A percentile compares a stretch with the other conserved stretches of the same genome.
These are phyloP conservation scores for Caloboletus inedulis DNA, from an alignment of 1,284 basidiomycete genomes.

Conservation along the genomic window DNA sequence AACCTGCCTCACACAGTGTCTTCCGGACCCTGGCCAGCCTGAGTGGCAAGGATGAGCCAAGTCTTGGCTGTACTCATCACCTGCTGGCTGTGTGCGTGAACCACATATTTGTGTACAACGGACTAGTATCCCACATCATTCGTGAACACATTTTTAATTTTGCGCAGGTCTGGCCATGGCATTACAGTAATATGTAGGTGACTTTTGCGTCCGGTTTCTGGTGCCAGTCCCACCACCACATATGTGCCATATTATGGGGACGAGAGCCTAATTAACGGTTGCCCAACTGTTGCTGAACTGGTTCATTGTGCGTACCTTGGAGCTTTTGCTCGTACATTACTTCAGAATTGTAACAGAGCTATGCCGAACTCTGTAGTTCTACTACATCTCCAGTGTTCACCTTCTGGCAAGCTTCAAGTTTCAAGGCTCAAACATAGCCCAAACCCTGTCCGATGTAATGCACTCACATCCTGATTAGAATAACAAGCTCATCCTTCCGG, in stretches of 20 bases:
- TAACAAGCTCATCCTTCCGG: too few relatives aligned
- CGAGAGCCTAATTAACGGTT: not conserved
- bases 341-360: not conserved
- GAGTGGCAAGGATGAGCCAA: not conserved
- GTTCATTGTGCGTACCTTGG: not conserved
- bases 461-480: too few relatives aligned
- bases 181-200: too few relatives aligned
- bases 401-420: too few relatives aligned
- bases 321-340: not conserved
- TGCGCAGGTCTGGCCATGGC: not conserved
- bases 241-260: not conserved
- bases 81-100: slow-evolving; percentile 1
- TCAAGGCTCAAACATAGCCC: too few relatives aligned
- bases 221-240: not conserved
- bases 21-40: too few relatives aligned
- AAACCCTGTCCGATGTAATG: too few relatives aligned
- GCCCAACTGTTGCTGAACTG: too few relatives aligned
- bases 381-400: not conserved
- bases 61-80: not conserved
- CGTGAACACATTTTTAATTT: not conserved
- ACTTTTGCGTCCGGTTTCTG: not conserved
- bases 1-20: not conserved
- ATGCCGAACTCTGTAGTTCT: not conserved
- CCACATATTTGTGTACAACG: not conserved
- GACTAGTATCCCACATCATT: not conserved